Evolutionary conservation across 2,329 filamentous ascomycete genomes (phyloP), one percentile per base, ranked within the genome.

Genomic region (Fusarium aywerte): DNA sequence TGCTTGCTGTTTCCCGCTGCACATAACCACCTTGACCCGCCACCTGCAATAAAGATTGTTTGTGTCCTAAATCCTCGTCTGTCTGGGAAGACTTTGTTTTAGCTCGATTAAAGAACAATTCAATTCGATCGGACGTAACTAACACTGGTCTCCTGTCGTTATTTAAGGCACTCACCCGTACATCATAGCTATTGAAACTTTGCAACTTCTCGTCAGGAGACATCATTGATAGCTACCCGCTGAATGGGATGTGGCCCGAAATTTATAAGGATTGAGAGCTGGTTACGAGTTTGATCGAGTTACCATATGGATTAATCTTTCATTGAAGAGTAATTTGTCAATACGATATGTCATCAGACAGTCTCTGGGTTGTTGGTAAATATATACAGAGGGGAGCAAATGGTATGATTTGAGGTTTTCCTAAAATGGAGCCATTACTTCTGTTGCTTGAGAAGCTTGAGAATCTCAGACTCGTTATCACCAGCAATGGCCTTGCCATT

Each of bases 391-490:
- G 47, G 44, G 63, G 58, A 35, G 50, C 44, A 45, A 57, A 53
- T 61, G 40, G 29, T n/a, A 47, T 53, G 39, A 51, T 63, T 62
- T 61, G 31, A 58, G 69, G 56, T 32, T 9, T 58, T 57, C 45
- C 23, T 52, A 49, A 64, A 52, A 48, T 45, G 42, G 49, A 35
- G 35, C 13, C 31, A 31, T 68, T 76, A 76, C 62, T 81, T 81
- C 54, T 88, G 77, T 58, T 86, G 82, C 59, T 88, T 86, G 51
- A 97, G 79, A 79, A 97, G 84, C 80, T 91, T 93, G 75, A 97
- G 80, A 63, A 98, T 97, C 81, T 95, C 91, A 16, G 93, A 97
- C 81, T 97, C 90, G 68, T 91, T 89, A 49, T 92, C 92, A 20
- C 92, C 92, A 25, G 87, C 82, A 81, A 91, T 83, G 44, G 90